Base-by-base conservation (phyloP, 1,284 basidiomycete genomes). In the Puccinia coronata region DNA sequence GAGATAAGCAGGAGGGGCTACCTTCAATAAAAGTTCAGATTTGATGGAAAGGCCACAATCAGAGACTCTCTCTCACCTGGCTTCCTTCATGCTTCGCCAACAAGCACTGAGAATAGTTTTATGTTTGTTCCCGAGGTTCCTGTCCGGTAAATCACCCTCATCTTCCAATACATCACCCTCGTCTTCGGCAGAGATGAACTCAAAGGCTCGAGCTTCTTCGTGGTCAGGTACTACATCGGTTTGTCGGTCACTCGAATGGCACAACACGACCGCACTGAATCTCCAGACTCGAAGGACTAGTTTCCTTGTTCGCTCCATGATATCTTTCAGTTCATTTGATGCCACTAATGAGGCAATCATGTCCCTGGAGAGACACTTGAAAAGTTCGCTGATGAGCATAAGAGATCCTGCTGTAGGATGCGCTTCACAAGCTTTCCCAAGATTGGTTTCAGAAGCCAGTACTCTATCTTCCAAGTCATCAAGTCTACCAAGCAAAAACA, bases 41-140 rank as follows among this genome's bases (percentile, higher is more conserved):
- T 14, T 34, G 41, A 51, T 16, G 11, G 55, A 12, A 73, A 23
- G 9, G n/a, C 43, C 43, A n/a, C n/a, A 49, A 43, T 25, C 41
- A n/a, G 28, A 8, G 49, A 49, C 34, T 53, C 70, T 72, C 34
- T 53, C 70, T 72, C 51, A 80, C 79, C 79, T 80, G n/a, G 59
- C 70, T 53, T 80, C 79, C 53, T 80, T 80, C 79, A 80, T 80
- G 49, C 57, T 65, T 67, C 79, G 53, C 79, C 79, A 80, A 57
- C 70, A 73, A 39, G 51, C 69, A 67, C 79, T 80, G 25, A 80
- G 57, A 34, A 80, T 71, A 23, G 59, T n/a, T 53, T 72, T 72
- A 20, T 73, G 69, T 39, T n/a, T 61, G 36, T 55, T 55, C 39
- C 70, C 57, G 25, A 31, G 43, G 55, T 25, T 47, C 31, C 18